Base-by-base conservation (phyloP, 1,284 basidiomycete genomes). In the Apiotrichum laibachii region DNA sequence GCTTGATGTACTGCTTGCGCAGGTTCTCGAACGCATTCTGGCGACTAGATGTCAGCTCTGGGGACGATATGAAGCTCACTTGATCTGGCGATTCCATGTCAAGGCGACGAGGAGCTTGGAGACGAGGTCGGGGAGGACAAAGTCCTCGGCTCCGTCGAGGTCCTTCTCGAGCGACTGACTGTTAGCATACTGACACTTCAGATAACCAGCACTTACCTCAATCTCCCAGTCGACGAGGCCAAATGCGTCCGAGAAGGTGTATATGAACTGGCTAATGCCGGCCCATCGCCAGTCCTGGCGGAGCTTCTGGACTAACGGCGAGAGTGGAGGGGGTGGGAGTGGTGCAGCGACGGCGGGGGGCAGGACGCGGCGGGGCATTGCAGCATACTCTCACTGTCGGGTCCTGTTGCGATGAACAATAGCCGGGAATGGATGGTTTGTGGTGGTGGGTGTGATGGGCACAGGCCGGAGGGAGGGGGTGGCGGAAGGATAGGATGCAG, bases 51-150 rank as follows among this genome's bases (percentile, higher is more conserved):
- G 49, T n/a, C 1, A 16, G 39, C 18, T 48, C 35, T 33, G 10
- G 35, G 33, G 10, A 33, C 35, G 33, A 33, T 7, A 16, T 4
- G 1, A 7, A 11, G 72, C 80, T 66, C 57, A 81, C 80, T 78
- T 77, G 60, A 82, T 79, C 55, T 73, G 73, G 12, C 78, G 69
- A 64, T 82, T 80, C 56, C 80, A 77, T 0, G 81, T 82, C 51
- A 82, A 70, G 10, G 79, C 77, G 61, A 80, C 80, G 42, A 82
- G 75, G 21, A 82, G 66, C 47, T 80, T 77, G 51, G 73, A 72
- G 49, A 81, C 66, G 44, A 82, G 69, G 37, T 79, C 76, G 2
- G 80, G 80, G 9, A 81, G 67, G 8, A 79, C 48, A n/a, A 67
- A 66, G n/a, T 67, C 66, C 53, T 80, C 79, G 18, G 73, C 70